Evolutionary conservation across 2,329 filamentous ascomycete species (phyloP), one percentile per base, ranked within the genome.

Genomic region (Xylaria multiplex): DNA sequence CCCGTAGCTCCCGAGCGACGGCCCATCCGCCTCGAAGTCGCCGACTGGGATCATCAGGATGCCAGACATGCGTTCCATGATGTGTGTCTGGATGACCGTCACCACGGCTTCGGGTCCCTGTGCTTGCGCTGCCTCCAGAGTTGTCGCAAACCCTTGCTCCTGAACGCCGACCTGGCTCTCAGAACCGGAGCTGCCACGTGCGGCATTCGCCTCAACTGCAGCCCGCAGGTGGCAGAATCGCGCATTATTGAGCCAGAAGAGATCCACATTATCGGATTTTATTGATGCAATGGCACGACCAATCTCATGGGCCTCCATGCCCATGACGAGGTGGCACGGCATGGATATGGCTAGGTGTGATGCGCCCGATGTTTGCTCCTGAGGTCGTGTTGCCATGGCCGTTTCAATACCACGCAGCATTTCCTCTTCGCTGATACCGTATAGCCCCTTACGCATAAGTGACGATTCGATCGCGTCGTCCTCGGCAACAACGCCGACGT

Each of bases 1-100:
- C 2, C 78, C 78, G 50, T 79, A 77, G n/a, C 58, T 67, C 2
- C 70, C 75, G 22, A 79, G 70, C 9, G 74, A 75, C 2, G 56
- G 22, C 3, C 67, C 70, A 19, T 71, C 67, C 1, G 64, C 46
- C 56, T 72, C 72, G 40, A 74, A 69, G 2, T 64, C 66, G 1
- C 69, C 70, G 22, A 55, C 30, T 2, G 66, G 59, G 16, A 75
- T 68, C 64, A 72, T 64, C 57, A 76, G 54, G 22, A 75, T 73
- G 16, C 66, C 60, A 14, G 70, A 69, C 52, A 74, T 62, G 11
- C 69, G 67, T 48, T 72, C 67, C 27, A 67, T 68, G 14, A 73
- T 67, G 57, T 71, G 67, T 45, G 59, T 49, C 19, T 50, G 53
- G 19, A 63, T 56, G 8, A 52, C 59, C 1, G 52, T n/a, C 40